Percentiles rank a stretch among this genome's conserved stretches.
These are phyloP conservation scores for Tephrocybe sp. DNA, from an alignment of 768 basidiomycete species.

Conservation along the genomic window DNA sequence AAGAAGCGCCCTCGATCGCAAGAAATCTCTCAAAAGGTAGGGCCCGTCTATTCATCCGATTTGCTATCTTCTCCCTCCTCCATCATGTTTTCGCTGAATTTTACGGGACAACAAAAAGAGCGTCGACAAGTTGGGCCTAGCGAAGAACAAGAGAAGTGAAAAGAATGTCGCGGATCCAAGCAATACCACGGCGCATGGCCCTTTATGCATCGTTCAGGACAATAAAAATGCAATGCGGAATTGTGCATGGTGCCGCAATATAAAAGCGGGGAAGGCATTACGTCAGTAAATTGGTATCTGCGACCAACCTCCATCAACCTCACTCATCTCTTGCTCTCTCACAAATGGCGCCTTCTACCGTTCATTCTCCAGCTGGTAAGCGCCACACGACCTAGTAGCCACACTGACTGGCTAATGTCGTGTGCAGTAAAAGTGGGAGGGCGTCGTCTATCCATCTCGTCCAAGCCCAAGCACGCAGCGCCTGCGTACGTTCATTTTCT, in stretches of 20 bases:
- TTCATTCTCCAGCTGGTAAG: conserved; percentile 51
- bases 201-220: no score
- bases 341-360: conserved; percentile 29
- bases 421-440: conserved; percentile 49
- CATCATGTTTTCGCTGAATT: no score
- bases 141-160: no score
- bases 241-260: background rate
- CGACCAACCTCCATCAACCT: conserved; percentile 2
- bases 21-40: no score
- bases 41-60: no score
- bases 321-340: background rate
- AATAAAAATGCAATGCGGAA: no score
- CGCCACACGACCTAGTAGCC: background rate
- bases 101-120: no score
- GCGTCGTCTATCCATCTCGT: conserved; percentile 45
- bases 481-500: conserved; percentile 27
- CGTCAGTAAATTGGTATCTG: conserved; percentile 10
- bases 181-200: no score
- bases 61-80: no score
- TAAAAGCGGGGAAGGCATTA: conserved; percentile 4
- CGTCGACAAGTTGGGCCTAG: no score
- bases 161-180: no score
- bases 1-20: no score
- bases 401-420: background rate
- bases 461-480: conserved; percentile 35